These are phyloP conservation scores for Cystofilobasidium capitatum DNA, from an alignment of 768 basidiomycete species.

Conservation along the genomic window DNA sequence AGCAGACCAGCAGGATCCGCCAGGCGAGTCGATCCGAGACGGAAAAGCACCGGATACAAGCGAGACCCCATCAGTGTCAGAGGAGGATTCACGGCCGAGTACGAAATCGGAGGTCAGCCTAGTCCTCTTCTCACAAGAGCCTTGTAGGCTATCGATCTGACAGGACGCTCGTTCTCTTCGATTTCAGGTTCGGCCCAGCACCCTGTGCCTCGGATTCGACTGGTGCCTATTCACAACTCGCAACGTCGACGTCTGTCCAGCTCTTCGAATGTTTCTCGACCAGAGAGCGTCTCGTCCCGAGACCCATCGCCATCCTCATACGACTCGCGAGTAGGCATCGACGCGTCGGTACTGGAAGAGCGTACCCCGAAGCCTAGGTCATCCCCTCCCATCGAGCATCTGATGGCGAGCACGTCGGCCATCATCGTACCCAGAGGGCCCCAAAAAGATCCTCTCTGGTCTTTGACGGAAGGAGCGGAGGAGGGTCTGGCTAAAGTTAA, in stretches of 20 bases:
- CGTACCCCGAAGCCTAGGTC: not conserved
- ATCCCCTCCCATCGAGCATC: not conserved
- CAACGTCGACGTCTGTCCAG: not conserved
- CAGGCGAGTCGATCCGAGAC: too few relatives aligned
- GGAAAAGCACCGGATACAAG: conserved; percentile 24
- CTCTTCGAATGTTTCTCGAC: conserved; percentile 1
- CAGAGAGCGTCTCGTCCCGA: not conserved
- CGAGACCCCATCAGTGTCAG: conserved; percentile 13
- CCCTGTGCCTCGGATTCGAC: conserved; percentile 40
- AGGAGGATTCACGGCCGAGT: conserved; percentile 40
- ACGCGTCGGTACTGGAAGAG: not conserved
- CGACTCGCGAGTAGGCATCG: conserved; percentile 5
- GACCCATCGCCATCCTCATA: conserved; percentile 7
- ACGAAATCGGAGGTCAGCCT: conserved; percentile 40
- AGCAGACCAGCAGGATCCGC: not conserved
- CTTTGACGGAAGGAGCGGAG: conserved; percentile 19
- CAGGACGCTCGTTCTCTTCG: not conserved
- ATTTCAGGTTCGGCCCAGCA: conserved; percentile 32
- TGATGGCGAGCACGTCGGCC: conserved; percentile 15
- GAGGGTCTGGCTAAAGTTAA: conserved; percentile 10
- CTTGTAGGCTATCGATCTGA: not conserved
- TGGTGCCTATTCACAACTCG: conserved; percentile 28
- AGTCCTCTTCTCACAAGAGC: not conserved
- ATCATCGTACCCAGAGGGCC: not conserved
- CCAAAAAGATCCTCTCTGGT: conserved; percentile 11